A percentile compares a stretch with the other conserved stretches of the same genome.
Evolutionary conservation across 1,284 basidiomycete genomes (phyloP).

Genomic region (Heterobasidion parviporum): DNA sequence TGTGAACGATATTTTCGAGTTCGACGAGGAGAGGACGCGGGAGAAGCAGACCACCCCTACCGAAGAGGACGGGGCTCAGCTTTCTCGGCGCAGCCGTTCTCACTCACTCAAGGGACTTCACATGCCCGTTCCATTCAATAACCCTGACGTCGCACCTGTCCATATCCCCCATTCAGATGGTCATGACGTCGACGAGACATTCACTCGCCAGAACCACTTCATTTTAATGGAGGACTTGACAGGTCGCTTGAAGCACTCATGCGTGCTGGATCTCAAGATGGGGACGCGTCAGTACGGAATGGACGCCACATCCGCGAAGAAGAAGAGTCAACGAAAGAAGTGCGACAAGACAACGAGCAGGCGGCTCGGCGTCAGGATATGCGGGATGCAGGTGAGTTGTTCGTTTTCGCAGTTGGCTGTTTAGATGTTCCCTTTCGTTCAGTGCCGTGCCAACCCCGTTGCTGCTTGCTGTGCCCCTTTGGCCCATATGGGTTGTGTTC

Average conservation of each 20-base stretch:
- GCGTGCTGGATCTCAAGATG: conserved; percentile 99
- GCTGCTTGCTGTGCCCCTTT: not conserved
- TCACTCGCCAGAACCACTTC: conserved; percentile 91
- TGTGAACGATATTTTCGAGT: conserved; percentile 33
- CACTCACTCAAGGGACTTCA: conserved; percentile 28
- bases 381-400: conserved; percentile 91
- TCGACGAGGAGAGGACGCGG: conserved; percentile 28
- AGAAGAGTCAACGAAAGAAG: conserved; percentile 97
- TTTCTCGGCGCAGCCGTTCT: conserved; percentile 44
- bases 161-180: conserved; percentile 8
- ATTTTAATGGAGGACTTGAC: conserved; percentile 99
- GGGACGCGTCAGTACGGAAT: conserved; percentile 97
- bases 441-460: not conserved
- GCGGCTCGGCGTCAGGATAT: conserved; percentile 86
- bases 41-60: not conserved
- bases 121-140: conserved; percentile 2
- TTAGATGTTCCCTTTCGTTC: not conserved
- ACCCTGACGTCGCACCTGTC: not conserved
- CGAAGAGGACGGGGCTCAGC: conserved; percentile 8
- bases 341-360: conserved; percentile 94
- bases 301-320: conserved; percentile 88
- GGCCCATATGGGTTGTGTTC: not conserved
- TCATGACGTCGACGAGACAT: conserved; percentile 22
- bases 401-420: not conserved
- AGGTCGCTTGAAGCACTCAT: conserved; percentile 87